phyloP scores from a whole-genome alignment of 352 stramenopile genomes.

The Elongisporangium prolatum region DNA sequence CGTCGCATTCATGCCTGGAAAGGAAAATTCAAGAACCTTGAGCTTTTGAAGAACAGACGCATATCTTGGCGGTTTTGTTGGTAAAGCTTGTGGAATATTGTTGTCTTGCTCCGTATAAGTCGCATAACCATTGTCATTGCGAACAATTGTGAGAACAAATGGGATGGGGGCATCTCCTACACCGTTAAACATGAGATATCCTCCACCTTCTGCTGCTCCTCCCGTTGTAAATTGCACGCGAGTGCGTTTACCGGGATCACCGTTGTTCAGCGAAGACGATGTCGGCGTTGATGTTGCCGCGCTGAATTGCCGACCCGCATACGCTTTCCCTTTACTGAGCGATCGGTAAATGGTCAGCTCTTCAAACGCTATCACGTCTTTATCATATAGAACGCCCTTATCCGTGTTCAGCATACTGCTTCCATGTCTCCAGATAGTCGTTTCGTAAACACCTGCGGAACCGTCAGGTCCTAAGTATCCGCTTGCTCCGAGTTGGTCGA shows the following conservation, averaged over 20 bases:
- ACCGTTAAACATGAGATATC: conserved; percentile 87
- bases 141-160: conserved; percentile 66
- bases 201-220: conserved; percentile 43
- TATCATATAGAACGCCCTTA: conserved; percentile 67
- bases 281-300: conserved; percentile 11
- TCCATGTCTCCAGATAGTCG: conserved; percentile 81
- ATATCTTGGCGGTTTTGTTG: conserved; percentile 16
- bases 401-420: conserved; percentile 83
- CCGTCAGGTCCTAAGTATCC: conserved; percentile 81
- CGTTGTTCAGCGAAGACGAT: conserved; percentile 2
- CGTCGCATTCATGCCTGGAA: conserved; percentile 74
- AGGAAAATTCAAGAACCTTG: conserved; percentile 71
- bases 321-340: conserved; percentile 52
- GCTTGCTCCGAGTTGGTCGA: conserved; percentile 71
- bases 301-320: not conserved
- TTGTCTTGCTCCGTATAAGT: conserved; percentile 4
- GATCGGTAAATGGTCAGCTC: conserved; percentile 79
- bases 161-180: conserved; percentile 77
- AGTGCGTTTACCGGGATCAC: not conserved
- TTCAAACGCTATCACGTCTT: conserved; percentile 74
- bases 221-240: not conserved
- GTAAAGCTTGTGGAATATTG: not conserved
- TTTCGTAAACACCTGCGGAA: conserved; percentile 65
- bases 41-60: conserved; percentile 47
- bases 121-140: conserved; percentile 16